These are phyloP conservation scores for Chloranthus sessilifolius DNA, from an alignment of 164 flowering plant genomes.

Conservation along the genomic window DNA sequence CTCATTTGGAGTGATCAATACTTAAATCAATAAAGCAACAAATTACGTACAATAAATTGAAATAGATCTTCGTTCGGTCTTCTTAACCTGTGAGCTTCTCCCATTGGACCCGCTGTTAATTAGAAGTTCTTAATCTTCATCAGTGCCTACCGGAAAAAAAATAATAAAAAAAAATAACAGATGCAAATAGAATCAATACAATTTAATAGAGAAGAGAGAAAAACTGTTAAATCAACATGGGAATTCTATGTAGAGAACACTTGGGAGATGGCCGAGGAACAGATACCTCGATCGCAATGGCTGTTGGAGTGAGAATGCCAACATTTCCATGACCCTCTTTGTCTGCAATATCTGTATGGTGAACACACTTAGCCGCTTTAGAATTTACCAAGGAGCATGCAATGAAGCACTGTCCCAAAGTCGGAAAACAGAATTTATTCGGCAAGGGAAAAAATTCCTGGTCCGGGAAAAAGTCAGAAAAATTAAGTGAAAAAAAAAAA, in stretches of 20 bases:
- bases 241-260: background rate
- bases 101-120: no score
- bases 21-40: no score
- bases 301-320: slow-evolving; percentile 52
- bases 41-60: no score
- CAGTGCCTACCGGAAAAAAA: slow-evolving; percentile 12
- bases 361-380: slow-evolving; percentile 3
- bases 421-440: no score
- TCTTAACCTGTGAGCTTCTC: no score
- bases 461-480: no score
- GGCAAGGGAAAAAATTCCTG: no score
- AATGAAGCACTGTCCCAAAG: no score
- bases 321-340: slow-evolving; percentile 63
- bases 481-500: no score
- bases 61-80: no score
- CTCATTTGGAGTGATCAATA: no score
- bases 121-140: slow-evolving; percentile 7
- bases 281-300: slow-evolving; percentile 61
- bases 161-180: background rate
- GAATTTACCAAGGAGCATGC: slow-evolving; percentile 1
- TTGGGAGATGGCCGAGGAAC: background rate
- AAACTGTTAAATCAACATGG: background rate
- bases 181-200: background rate
- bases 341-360: slow-evolving; percentile 58
- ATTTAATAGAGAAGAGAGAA: background rate